These are phyloP conservation scores for Sesbania bispinosa DNA, from an alignment of 306 rosid species.

Conservation along the genomic window DNA sequence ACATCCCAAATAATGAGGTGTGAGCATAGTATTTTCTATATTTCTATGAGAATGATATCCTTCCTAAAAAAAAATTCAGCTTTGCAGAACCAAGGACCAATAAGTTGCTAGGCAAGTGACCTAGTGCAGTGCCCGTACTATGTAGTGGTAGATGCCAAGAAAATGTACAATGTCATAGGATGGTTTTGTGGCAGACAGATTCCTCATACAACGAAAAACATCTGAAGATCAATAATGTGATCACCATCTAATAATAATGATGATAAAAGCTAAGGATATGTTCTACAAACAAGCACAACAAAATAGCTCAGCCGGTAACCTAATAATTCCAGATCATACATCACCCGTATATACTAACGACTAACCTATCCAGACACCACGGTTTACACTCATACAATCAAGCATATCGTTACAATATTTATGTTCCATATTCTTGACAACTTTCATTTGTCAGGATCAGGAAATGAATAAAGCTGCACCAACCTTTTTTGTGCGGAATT, in stretches of 20 bases:
- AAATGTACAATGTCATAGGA: not conserved
- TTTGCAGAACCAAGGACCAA: too few species aligned
- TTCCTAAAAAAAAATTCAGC: too few species aligned
- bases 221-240: slow-evolving; percentile 11
- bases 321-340: slow-evolving; percentile 21
- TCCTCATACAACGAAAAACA: slow-evolving; percentile 6
- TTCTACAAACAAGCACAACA: slow-evolving; percentile 19
- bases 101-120: too few species aligned
- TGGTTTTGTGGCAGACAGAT: slow-evolving; percentile 2
- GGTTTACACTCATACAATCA: slow-evolving; percentile 13
- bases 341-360: slow-evolving; percentile 7
- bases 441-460: not conserved
- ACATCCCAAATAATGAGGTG: too few species aligned
- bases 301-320: slow-evolving; percentile 22
- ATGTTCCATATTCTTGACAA: not conserved
- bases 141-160: too few species aligned
- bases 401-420: slow-evolving; percentile 17
- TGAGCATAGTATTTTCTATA: too few species aligned
- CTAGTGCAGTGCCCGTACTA: too few species aligned
- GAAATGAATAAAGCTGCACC: slow-evolving; percentile 34
- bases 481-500: not conserved
- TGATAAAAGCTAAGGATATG: not conserved
- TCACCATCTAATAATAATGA: not conserved
- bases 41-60: too few species aligned
- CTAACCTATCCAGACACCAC: slow-evolving; percentile 19